Base-by-base conservation (phyloP, 768 basidiomycete species). In the Naganishia vaughanmartiniae region DNA sequence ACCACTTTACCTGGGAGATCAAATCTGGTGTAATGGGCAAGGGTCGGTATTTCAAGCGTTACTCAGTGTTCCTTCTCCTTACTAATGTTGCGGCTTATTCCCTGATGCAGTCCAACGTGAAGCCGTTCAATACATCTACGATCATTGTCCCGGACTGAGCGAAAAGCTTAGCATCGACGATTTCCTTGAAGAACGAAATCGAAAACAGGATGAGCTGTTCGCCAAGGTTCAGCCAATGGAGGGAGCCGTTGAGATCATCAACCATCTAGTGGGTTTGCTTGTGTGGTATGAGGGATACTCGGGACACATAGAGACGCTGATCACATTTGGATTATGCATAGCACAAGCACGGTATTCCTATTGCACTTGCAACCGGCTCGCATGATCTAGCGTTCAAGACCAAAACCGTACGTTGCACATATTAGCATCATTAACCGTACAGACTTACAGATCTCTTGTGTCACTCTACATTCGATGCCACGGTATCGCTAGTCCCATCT, bases 1-100 rank as follows among this genome's bases (percentile, higher is more conserved):
- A 71, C 53, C 69, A 70, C 39, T 76, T 78, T 71, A 76, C 76
- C 7, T 81, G 80, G 80, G 80, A 76, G 63, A 75, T 81, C 70
- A 81, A 81, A 66, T 53, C 77, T 33, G 77, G 77, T 7, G 71
- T 76, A 12, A 81, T 81, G 80, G 80, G 80, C 15, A 79, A 77
- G 51, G 67, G 80, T 79, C 48, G 63, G 75, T 74, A 15, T 10
- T 6, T 17, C 45, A 14, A 36, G 33, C 21, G 42, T 1, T 31
- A 21, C 31, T 30, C n/a, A 15, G 30, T n/a, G 7, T 26, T 51
- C 3, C 14, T n/a, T n/a, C 24, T 7, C 11, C 0, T 3, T 54
- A n/a, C 42, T 36, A 26, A 51, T 30, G 30, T 21, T 24, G 42
- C 9, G 0, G 11, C n/a, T 4, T 42, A 4, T 11, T 15, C 58